phyloP scores from a whole-genome alignment of 352 stramenopile genomes.

The Phytophthora sojae region DNA sequence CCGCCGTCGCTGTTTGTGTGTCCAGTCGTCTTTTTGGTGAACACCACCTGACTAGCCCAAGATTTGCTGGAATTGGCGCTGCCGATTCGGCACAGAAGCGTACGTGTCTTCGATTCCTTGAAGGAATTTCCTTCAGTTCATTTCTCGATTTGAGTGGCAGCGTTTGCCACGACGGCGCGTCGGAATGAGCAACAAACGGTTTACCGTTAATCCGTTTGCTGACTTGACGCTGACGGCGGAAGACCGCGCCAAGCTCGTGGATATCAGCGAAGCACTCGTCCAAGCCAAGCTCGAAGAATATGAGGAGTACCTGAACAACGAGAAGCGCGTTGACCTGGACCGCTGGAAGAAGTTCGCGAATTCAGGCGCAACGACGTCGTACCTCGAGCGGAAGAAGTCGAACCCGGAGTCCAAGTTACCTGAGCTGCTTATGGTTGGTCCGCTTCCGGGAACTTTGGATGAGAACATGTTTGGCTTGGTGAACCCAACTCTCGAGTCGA shows the following conservation, averaged over 20 bases:
- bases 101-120: not conserved
- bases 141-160: not conserved
- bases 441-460: conserved; percentile 22
- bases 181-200: conserved; percentile 10
- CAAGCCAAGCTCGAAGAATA: conserved; percentile 1
- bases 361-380: not conserved
- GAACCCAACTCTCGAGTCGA: conserved; percentile 24
- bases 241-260: conserved; percentile 5
- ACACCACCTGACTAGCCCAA: not conserved
- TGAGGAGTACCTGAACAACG: conserved; percentile 1
- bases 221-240: not conserved
- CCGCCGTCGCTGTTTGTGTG: not conserved
- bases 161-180: not conserved
- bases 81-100: too few species aligned
- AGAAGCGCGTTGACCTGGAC: not conserved
- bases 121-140: not conserved
- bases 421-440: conserved; percentile 5
- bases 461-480: conserved; percentile 43
- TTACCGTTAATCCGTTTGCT: conserved; percentile 14
- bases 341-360: conserved; percentile 3
- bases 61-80: not conserved
- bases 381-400: conserved; percentile 1
- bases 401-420: conserved; percentile 4
- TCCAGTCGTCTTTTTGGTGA: not conserved
- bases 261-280: not conserved